Evolutionary conservation across 495 filamentous ascomycete species (phyloP), one percentile per base, ranked within the genome.

Genomic region (Pyrenula massariospora): DNA sequence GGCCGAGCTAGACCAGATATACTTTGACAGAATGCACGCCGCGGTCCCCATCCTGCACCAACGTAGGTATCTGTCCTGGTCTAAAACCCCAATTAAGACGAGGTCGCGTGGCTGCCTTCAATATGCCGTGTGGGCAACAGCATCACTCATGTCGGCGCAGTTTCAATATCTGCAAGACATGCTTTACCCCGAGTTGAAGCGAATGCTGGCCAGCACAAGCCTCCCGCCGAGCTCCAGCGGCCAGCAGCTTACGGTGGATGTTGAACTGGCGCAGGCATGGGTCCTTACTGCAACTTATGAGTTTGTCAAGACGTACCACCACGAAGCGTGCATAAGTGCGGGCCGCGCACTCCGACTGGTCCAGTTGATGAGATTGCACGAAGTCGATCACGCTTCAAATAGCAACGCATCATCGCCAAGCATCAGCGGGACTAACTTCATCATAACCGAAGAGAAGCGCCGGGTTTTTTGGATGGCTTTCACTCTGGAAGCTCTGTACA

Each of bases 401-500:
- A 42, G 15, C 31, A 42, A 42, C 5, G 5, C 31, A 15, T 42
- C 31, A 59, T 12, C 63, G 63, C 0, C 70, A 64, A 23, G 36
- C 21, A 23, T 63, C 31, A 42, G 22, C 57, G 59, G 8, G 5
- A 66, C 71, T 23, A 53, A 58, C 12, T 56, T 69, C 19, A 58
- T 63, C 25, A 59, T 42, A 42, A 42, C 65, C 0, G 79, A 83
- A 56, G 77, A 81, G 57, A 70, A 72, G 57, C 62, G 79, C 47
- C 68, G 79, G 31, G 74, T 74, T 0, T 81, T 82, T 54, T 83
- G 80, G 80, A 67, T 81, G 50, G 77, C 79, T 0, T 82, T 78
- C 52, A 73, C 68, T 23, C 67, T 83, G 11, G 80, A 83, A 60
- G 69, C 74, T 0, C 72, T 81, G 22, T 70, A 77, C 53, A 77